phyloP scores from a whole-genome alignment of 1,284 basidiomycete species.

The Agroathelia rolfsii region DNA sequence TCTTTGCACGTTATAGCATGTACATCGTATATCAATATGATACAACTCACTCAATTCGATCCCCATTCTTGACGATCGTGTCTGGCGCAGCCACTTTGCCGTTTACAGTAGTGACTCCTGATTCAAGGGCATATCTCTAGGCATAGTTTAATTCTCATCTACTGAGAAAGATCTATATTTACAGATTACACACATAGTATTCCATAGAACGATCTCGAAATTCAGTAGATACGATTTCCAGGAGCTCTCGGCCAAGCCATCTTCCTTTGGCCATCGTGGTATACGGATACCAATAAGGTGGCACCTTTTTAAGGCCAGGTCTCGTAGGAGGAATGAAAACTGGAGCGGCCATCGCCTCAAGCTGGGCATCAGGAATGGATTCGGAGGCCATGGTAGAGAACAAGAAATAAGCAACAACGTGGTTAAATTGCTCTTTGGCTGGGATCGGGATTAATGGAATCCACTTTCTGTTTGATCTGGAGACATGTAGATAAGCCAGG shows the following conservation, averaged over 20 bases:
- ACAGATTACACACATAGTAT: conserved; percentile 74
- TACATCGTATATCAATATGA: not conserved
- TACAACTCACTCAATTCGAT: conserved; percentile 73
- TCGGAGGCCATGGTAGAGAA: conserved; percentile 38
- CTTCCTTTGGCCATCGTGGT: conserved; percentile 88
- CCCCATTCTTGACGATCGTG: conserved; percentile 78
- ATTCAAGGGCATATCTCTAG: conserved; percentile 83
- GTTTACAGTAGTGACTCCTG: conserved; percentile 93
- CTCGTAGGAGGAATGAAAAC: conserved; percentile 11
- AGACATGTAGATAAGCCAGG: conserved; percentile 20
- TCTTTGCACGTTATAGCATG: conserved; percentile 28
- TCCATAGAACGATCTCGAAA: conserved; percentile 87
- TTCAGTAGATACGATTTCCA: conserved; percentile 83
- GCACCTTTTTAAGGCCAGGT: conserved; percentile 56
- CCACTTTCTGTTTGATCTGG: conserved; percentile 23
- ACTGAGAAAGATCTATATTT: conserved; percentile 6
- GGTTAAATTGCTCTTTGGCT: conserved; percentile 40
- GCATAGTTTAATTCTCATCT: conserved; percentile 1
- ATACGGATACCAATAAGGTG: conserved; percentile 77
- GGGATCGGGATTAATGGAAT: conserved; percentile 37
- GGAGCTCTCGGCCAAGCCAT: conserved; percentile 77
- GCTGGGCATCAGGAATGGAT: too few relatives aligned
- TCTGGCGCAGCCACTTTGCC: conserved; percentile 74
- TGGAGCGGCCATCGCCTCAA: too few relatives aligned
- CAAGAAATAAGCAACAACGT: conserved; percentile 40